These are phyloP conservation scores for Lentinula boryana DNA, from an alignment of 768 basidiomycete species.

Conservation along the genomic window DNA sequence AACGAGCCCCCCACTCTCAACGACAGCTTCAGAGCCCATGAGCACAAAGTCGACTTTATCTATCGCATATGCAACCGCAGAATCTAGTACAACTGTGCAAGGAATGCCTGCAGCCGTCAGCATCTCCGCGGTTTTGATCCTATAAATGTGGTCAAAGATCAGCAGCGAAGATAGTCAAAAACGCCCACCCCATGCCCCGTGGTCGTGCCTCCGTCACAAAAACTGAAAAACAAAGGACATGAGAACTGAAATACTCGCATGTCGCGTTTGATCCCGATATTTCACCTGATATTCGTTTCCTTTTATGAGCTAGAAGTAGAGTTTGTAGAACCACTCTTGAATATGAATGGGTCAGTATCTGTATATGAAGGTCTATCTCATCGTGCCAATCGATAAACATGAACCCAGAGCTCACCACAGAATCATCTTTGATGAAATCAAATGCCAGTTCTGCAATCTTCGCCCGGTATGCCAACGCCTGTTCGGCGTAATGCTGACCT, in stretches of 20 bases:
- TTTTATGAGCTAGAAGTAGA: constrained; percentile 81
- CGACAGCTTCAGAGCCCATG: constrained; percentile 96
- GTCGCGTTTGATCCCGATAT: constrained; percentile 5
- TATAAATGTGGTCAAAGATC: constrained; percentile 24
- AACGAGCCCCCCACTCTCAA: constrained; percentile 90
- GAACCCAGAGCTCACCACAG: constrained; percentile 49
- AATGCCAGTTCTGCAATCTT: constrained; percentile 88
- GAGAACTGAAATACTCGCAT: neutral
- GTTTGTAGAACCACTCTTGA: constrained; percentile 95
- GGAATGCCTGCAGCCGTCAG: constrained; percentile 84
- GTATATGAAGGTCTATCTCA: constrained; percentile 5
- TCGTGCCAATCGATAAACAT: constrained; percentile 7
- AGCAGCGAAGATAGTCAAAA: neutral
- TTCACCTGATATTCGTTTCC: constrained; percentile 80
- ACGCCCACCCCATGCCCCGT: constrained; percentile 73
- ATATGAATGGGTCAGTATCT: constrained; percentile 97
- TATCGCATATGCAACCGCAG: constrained; percentile 96
- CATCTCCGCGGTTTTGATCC: constrained; percentile 86
- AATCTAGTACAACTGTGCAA: constrained; percentile 91
- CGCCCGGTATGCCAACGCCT: constrained; percentile 79
- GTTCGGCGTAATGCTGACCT: constrained; percentile 68
- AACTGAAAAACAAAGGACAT: constrained; percentile 38
- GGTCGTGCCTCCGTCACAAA: constrained; percentile 97
- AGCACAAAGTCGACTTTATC: constrained; percentile 93
- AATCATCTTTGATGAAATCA: constrained; percentile 93